Conservation (phyloP, 2,329 filamentous ascomycete genomes). For the Paradendryphiella salina region DNA sequence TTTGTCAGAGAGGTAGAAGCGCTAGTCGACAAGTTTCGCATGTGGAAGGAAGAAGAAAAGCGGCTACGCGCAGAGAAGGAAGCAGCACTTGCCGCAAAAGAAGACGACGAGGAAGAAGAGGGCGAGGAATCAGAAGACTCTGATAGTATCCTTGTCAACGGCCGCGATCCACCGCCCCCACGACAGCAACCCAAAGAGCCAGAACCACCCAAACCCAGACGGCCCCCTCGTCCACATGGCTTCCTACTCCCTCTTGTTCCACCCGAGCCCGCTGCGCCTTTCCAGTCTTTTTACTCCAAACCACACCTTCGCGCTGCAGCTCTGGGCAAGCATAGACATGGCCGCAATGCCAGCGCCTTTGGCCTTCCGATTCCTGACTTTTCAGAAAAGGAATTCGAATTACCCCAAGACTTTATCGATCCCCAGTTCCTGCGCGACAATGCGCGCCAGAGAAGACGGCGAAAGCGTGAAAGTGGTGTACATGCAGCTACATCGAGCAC, state of each 20-base stretch:
- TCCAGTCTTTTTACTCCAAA: conserved; percentile 86
- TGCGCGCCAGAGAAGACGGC: conserved; percentile 65
- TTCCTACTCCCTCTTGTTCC: conserved; percentile 35
- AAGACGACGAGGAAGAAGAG: conserved; percentile 48
- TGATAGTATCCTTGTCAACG: conserved; percentile 26
- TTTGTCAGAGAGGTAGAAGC: conserved; percentile 82
- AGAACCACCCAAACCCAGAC: conserved; percentile 34
- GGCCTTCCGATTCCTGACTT: conserved; percentile 78
- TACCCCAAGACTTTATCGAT: conserved; percentile 67
- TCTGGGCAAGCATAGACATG: conserved; percentile 70
- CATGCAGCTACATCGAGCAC: neutral
- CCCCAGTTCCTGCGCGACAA: conserved; percentile 56
- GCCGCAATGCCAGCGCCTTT: conserved; percentile 75
- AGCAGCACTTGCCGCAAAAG: conserved; percentile 57
- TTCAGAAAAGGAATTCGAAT: conserved; percentile 69
- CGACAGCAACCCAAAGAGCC: conserved; percentile 51
- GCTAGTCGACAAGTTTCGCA: conserved; percentile 82
- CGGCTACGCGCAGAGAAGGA: conserved; percentile 76
- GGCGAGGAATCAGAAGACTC: conserved; percentile 47
- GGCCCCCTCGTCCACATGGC: conserved; percentile 39
- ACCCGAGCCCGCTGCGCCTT: conserved; percentile 59
- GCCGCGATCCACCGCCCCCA: conserved; percentile 18
- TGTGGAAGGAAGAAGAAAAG: conserved; percentile 90
- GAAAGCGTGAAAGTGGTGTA: conserved; percentile 56
- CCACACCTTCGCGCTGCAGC: conserved; percentile 78